phyloP scores from a whole-genome alignment of 2,329 filamentous ascomycete genomes.

The Trichophyton rubrum region DNA sequence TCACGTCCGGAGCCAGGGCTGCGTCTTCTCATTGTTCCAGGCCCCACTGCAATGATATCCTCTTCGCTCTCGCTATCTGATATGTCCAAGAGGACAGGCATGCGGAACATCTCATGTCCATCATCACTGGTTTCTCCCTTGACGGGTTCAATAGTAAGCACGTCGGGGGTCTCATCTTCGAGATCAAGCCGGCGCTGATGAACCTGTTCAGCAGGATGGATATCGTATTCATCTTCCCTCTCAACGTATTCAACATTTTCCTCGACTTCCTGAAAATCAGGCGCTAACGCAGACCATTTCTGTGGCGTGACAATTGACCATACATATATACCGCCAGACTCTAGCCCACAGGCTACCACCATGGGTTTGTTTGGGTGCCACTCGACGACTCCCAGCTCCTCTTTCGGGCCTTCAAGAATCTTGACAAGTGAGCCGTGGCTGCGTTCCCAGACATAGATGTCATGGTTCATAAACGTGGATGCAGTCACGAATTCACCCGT shows the following conservation, averaged over 20 bases:
- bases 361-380: constrained; percentile 88
- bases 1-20: constrained; percentile 61
- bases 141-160: constrained; percentile 61
- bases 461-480: constrained; percentile 95
- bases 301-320: constrained; percentile 95
- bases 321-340: constrained; percentile 85
- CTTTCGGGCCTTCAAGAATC: constrained; percentile 91
- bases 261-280: constrained; percentile 93
- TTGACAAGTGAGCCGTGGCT: constrained; percentile 87
- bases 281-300: constrained; percentile 91
- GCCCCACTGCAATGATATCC: constrained; percentile 56
- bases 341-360: constrained; percentile 80
- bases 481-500: constrained; percentile 93
- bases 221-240: constrained; percentile 93
- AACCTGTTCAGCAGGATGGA: constrained; percentile 87
- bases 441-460: constrained; percentile 97
- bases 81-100: constrained; percentile 88
- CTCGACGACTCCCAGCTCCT: constrained; percentile 91
- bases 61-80: constrained; percentile 94
- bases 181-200: constrained; percentile 79
- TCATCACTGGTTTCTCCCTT: constrained; percentile 47
- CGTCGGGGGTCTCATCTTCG: constrained; percentile 89
- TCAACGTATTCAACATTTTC: constrained; percentile 97
- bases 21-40: constrained; percentile 75
- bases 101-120: constrained; percentile 55